Percentiles rank a stretch among this genome's conserved stretches.
These are phyloP conservation scores for Arbutus unedo DNA, from an alignment of 148 eudicot genomes.

Conservation along the genomic window DNA sequence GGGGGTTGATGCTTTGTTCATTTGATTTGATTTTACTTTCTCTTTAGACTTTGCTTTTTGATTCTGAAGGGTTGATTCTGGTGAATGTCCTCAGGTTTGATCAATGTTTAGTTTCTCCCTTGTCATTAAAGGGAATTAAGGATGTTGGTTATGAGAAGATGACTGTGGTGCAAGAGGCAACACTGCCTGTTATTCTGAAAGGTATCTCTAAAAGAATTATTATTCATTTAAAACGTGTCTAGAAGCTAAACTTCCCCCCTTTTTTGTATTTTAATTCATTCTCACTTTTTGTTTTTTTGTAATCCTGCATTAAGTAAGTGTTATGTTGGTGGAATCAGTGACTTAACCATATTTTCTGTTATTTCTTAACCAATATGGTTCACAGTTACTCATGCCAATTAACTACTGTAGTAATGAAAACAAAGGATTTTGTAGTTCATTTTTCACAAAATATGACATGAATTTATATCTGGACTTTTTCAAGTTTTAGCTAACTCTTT, in stretches of 20 bases:
- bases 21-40: background rate
- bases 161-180: slow-evolving; percentile 97
- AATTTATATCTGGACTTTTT: background rate
- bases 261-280: background rate
- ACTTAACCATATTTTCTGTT: background rate
- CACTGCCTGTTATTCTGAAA: slow-evolving; percentile 83
- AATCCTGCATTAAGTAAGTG: background rate
- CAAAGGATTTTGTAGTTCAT: background rate
- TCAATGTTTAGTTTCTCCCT: slow-evolving; percentile 68
- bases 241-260: background rate
- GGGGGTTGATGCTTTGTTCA: background rate
- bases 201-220: slow-evolving; percentile 32
- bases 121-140: slow-evolving; percentile 71
- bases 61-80: slow-evolving; percentile 7
- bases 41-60: background rate
- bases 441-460: background rate
- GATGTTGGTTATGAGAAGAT: slow-evolving; percentile 92
- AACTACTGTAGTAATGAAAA: background rate
- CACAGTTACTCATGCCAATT: background rate
- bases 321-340: background rate
- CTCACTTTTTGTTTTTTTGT: background rate
- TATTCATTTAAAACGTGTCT: background rate
- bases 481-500: background rate
- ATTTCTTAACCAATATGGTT: background rate
- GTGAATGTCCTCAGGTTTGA: slow-evolving; percentile 66